Conservation (phyloP, 371 early-diverging fungal genomes). For the Syncephalastrum sp. region DNA sequence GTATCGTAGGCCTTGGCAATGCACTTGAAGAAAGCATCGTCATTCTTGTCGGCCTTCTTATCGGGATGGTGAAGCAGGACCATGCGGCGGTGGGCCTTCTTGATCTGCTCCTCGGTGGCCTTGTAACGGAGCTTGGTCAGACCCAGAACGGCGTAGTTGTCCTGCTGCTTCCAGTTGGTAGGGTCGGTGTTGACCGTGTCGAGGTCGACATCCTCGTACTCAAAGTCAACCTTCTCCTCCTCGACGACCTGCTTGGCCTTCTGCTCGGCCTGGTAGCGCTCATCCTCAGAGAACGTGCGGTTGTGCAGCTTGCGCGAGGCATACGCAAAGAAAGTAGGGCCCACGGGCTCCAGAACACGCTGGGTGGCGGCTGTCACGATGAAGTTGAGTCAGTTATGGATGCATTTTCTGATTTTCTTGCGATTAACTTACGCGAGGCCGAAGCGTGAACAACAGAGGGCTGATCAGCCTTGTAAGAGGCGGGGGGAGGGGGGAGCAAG, state of each 20-base stretch:
- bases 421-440: no score
- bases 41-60: conserved; percentile 85
- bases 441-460: conserved; percentile 42
- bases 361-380: conserved; percentile 33
- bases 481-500: conserved; percentile 66
- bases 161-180: conserved; percentile 85
- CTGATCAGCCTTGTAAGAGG: conserved; percentile 58
- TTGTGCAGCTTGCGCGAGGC: conserved; percentile 69
- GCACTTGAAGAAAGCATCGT: conserved; percentile 98
- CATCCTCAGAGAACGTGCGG: conserved; percentile 72
- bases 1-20: conserved; percentile 97
- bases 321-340: conserved; percentile 66
- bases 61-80: conserved; percentile 89
- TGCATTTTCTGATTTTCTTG: no score
- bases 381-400: no score
- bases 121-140: conserved; percentile 77
- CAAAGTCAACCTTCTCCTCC: conserved; percentile 66
- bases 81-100: conserved; percentile 81
- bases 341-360: conserved; percentile 61
- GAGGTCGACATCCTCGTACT: conserved; percentile 71
- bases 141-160: conserved; percentile 87
- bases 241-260: conserved; percentile 53
- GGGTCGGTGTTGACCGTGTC: conserved; percentile 69
- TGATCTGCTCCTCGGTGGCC: conserved; percentile 84
- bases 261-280: conserved; percentile 48